Percentiles rank a stretch among this genome's conserved stretches.
phyloP scores from a whole-genome alignment of 1,284 basidiomycete species.

The Porodaedalea pini region DNA sequence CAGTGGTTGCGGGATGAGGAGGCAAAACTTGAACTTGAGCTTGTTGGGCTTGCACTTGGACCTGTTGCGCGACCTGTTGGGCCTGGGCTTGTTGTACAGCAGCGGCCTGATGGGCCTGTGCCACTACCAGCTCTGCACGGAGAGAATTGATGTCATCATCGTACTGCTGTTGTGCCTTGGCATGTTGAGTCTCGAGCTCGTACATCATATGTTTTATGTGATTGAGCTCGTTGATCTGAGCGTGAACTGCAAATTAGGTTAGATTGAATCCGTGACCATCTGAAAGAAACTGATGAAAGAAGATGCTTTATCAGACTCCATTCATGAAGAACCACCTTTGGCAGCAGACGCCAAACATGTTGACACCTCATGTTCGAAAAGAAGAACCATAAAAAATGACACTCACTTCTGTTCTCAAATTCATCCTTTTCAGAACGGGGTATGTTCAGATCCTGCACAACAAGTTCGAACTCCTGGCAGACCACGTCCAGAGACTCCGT shows the following conservation, averaged over 20 bases:
- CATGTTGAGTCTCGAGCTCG: constrained; percentile 73
- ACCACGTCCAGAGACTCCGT: constrained; percentile 82
- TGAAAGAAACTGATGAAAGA: no score
- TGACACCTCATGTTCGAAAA: no score
- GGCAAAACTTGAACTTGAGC: constrained; percentile 18
- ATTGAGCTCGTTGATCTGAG: constrained; percentile 70
- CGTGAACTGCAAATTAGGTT: constrained; percentile 46
- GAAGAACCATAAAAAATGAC: no score
- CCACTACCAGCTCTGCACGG: constrained; percentile 62
- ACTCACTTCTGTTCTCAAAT: constrained; percentile 81
- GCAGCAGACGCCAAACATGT: no score
- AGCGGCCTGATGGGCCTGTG: constrained; percentile 39
- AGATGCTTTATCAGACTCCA: no score
- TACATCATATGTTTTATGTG: constrained; percentile 73
- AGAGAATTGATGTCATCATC: constrained; percentile 71
- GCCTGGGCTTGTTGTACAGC: constrained; percentile 24
- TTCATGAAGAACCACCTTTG: no score
- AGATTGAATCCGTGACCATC: neutral
- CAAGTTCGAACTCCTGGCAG: constrained; percentile 80
- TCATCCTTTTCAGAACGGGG: constrained; percentile 84
- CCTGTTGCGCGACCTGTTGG: constrained; percentile 16
- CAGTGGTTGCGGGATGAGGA: constrained; percentile 19
- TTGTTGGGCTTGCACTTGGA: constrained; percentile 15
- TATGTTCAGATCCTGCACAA: constrained; percentile 65
- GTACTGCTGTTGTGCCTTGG: constrained; percentile 68